Evolutionary conservation across 1,284 basidiomycete species (phyloP), one percentile per base, ranked within the genome.

Genomic region (Entoloma clypeatum): DNA sequence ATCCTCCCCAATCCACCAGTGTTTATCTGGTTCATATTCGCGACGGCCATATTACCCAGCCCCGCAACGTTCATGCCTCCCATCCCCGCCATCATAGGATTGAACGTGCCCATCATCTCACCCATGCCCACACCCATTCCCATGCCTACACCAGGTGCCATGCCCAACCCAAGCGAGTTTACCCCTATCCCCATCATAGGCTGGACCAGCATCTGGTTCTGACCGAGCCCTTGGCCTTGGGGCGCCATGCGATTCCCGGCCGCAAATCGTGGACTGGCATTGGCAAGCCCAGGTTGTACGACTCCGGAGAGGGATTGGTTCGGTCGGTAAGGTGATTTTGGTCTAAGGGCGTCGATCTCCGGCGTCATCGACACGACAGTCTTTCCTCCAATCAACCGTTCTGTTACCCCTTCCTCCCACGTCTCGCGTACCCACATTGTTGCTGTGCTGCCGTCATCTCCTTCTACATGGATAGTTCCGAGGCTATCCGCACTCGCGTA

Each of bases 341-440:
- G 92, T 8, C 92, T 75, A 9, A 96, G 69, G 0, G 74, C 71
- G 47, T 96, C 91, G 53, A 96, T 92, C 56, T 95, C 89, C 63
- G 77, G 62, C 1, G 79, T 80, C 62, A 74, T 79, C 0, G 87
- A 79, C 11, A 88, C 82, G 40, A 89, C 77, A 17, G 67, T 64
- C 54, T 76, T 79, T 6, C 74, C 74, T 13, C 69, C 72, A 37
- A 65, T 63, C 2, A 73, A 65, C 9, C 82, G 61, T 36, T 73
- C 71, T 51, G 69, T 77, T 45, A 79, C 61, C n/a, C 68, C 67
- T 38, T 71, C 67, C 23, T 83, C 80, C 75, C 80, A 84, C 1
- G 55, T 60, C 39, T 79, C 77, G 19, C 69, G 69, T 9, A 73
- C 65, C 80, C 81, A 82, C 16, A 60, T 64, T 29, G 59, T 67